phyloP scores from a whole-genome alignment of 495 filamentous ascomycete genomes.

The Aspergillus haitiensis region DNA sequence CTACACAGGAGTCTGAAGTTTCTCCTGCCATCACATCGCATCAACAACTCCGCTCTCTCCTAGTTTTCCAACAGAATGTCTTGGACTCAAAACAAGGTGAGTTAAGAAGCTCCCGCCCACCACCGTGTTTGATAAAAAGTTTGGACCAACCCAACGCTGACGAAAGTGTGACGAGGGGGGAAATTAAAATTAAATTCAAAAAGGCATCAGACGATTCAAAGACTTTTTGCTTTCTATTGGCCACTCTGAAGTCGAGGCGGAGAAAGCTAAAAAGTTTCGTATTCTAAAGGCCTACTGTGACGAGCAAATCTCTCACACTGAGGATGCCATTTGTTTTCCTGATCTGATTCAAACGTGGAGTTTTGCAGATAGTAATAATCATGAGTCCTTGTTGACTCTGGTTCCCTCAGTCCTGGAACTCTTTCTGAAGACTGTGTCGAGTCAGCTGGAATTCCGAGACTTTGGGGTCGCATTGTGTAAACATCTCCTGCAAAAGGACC shows the following conservation, averaged over 20 bases:
- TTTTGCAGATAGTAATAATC: slow-evolving; percentile 67
- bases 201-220: slow-evolving; percentile 77
- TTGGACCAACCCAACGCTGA: background rate
- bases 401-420: slow-evolving; percentile 75
- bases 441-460: slow-evolving; percentile 65
- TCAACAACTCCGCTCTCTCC: slow-evolving; percentile 59
- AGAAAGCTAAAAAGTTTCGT: slow-evolving; percentile 50
- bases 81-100: slow-evolving; percentile 63
- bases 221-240: slow-evolving; percentile 66
- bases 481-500: slow-evolving; percentile 68
- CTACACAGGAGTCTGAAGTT: slow-evolving; percentile 17
- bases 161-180: background rate
- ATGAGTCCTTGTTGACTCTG: slow-evolving; percentile 71
- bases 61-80: slow-evolving; percentile 67
- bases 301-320: slow-evolving; percentile 58
- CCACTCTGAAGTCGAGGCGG: slow-evolving; percentile 48
- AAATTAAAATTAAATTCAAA: background rate
- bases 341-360: slow-evolving; percentile 80
- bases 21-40: slow-evolving; percentile 56
- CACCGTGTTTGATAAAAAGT: background rate
- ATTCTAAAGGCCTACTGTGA: slow-evolving; percentile 76
- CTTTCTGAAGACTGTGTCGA: slow-evolving; percentile 71
- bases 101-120: slow-evolving; percentile 14
- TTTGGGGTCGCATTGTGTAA: slow-evolving; percentile 72
- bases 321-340: slow-evolving; percentile 60